Evolutionary conservation across 129 eudicot genomes (phyloP).

Genomic region (Helianthus annuus): DNA sequence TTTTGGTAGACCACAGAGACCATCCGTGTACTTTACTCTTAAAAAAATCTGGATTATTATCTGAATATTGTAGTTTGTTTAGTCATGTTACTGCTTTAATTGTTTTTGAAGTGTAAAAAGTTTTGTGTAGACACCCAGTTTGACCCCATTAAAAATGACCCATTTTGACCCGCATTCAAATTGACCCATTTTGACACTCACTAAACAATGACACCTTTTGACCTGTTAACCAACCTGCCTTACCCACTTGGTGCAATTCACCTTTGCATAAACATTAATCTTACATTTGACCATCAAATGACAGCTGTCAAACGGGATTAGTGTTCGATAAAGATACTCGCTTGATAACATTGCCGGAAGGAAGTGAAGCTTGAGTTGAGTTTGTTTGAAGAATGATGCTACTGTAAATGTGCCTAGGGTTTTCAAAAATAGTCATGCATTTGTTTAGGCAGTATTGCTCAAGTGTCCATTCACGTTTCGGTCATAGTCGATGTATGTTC

Average conservation of each 20-base stretch:
- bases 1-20: too few relatives aligned
- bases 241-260: neutral
- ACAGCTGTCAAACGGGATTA: constrained; percentile 75
- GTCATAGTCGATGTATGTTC: constrained; percentile 37
- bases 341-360: constrained; percentile 87
- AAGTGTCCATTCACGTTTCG: constrained; percentile 31
- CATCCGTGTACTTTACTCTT: too few relatives aligned
- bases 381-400: constrained; percentile 24
- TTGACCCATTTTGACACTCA: neutral
- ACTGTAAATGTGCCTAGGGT: constrained; percentile 36
- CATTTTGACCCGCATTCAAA: too few relatives aligned
- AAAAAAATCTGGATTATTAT: neutral
- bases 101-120: neutral
- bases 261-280: neutral
- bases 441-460: constrained; percentile 32
- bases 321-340: constrained; percentile 76
- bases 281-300: constrained; percentile 7
- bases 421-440: constrained; percentile 6
- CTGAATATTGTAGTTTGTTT: neutral
- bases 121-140: neutral
- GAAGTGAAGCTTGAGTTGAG: constrained; percentile 60
- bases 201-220: neutral
- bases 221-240: neutral
- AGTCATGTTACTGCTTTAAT: neutral
- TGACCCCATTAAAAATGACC: too few relatives aligned